Conservation (phyloP, 2,329 filamentous ascomycete genomes). For the Alternaria longipes region DNA sequence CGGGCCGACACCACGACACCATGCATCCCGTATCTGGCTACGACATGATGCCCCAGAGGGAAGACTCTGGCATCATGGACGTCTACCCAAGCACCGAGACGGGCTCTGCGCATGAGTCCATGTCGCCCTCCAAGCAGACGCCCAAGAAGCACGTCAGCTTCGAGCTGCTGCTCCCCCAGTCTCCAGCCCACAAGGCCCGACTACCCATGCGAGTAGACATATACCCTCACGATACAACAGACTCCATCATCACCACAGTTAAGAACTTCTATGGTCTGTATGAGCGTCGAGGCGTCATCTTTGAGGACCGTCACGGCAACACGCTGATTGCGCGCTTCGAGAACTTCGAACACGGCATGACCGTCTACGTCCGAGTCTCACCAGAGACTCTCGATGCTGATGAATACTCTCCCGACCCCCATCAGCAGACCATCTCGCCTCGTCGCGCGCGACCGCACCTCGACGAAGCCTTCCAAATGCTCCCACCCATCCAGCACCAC, state of each 20-base stretch:
- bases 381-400: constrained; percentile 61
- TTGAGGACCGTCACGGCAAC: constrained; percentile 88
- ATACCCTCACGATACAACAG: constrained; percentile 93
- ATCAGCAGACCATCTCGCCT: constrained; percentile 58
- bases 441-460: constrained; percentile 66
- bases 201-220: constrained; percentile 90
- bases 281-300: constrained; percentile 84
- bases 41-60: constrained; percentile 40
- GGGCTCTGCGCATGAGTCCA: constrained; percentile 41
- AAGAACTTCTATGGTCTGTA: constrained; percentile 99
- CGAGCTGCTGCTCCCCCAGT: constrained; percentile 75
- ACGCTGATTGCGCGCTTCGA: constrained; percentile 96
- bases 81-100: constrained; percentile 50
- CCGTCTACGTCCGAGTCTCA: constrained; percentile 89
- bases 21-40: constrained; percentile 35
- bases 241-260: constrained; percentile 96
- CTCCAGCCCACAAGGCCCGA: constrained; percentile 74
- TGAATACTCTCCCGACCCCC: constrained; percentile 59
- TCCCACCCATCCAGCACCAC: constrained; percentile 67
- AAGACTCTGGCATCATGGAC: constrained; percentile 44
- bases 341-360: constrained; percentile 92
- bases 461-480: constrained; percentile 71
- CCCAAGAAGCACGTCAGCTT: constrained; percentile 77
- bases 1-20: constrained; percentile 41
- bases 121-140: constrained; percentile 49